Evolutionary conservation across 257 asterid genomes (phyloP).

Genomic region (Craterostigma plantagineum): DNA sequence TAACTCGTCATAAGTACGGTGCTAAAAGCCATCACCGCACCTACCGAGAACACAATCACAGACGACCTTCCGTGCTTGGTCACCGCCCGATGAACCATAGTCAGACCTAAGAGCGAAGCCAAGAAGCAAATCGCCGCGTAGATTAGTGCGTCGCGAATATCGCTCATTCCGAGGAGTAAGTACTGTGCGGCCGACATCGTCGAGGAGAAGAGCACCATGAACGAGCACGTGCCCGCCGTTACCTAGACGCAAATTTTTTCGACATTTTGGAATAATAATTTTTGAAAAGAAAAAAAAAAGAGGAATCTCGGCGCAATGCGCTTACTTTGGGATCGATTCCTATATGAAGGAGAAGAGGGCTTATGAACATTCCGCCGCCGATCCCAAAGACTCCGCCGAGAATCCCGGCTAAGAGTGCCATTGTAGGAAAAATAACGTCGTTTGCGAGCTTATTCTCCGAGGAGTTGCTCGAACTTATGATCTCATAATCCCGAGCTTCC

Average conservation of each 20-base stretch:
- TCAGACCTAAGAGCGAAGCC: slow-evolving; percentile 42
- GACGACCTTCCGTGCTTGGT: slow-evolving; percentile 62
- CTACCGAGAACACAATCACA: slow-evolving; percentile 71
- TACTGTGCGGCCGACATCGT: slow-evolving; percentile 77
- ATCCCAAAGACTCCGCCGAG: slow-evolving; percentile 83
- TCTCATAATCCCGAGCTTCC: not conserved
- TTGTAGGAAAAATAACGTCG: slow-evolving; percentile 8
- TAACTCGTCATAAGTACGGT: slow-evolving; percentile 57
- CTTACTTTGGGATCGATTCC: slow-evolving; percentile 74
- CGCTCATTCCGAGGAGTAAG: slow-evolving; percentile 60
- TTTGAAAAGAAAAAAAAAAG: too few species aligned
- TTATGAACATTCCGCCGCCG: slow-evolving; percentile 91
- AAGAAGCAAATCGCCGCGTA: slow-evolving; percentile 42
- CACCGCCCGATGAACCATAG: slow-evolving; percentile 44
- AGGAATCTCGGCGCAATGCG: not conserved
- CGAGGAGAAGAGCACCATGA: slow-evolving; percentile 88
- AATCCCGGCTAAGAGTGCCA: slow-evolving; percentile 71
- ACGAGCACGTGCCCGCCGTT: slow-evolving; percentile 78
- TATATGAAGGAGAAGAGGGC: slow-evolving; percentile 70
- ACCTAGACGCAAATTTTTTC: slow-evolving; percentile 24
- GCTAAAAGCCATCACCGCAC: slow-evolving; percentile 67
- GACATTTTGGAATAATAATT: too few species aligned
- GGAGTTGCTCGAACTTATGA: not conserved
- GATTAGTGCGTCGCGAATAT: slow-evolving; percentile 21
- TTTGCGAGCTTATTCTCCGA: not conserved